These are phyloP conservation scores for Fomitopsis pulvina DNA, from an alignment of 768 basidiomycete genomes.

Conservation along the genomic window DNA sequence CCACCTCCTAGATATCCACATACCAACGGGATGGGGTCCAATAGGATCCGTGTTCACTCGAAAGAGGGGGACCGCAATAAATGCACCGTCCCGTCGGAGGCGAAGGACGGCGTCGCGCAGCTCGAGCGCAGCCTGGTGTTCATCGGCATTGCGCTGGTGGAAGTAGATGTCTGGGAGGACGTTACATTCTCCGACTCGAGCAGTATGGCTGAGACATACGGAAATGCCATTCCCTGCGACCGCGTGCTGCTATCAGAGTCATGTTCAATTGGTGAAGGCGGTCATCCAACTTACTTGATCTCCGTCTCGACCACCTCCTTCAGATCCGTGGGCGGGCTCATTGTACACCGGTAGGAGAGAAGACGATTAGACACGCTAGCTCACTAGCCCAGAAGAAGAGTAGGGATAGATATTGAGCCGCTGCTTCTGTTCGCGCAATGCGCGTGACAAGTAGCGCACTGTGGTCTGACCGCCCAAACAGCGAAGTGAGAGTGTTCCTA, in stretches of 20 bases:
- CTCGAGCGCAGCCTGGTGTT: conserved; percentile 59
- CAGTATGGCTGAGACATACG: conserved; percentile 3
- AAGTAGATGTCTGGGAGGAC: conserved; percentile 70
- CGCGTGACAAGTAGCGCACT: neutral
- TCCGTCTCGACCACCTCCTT: conserved; percentile 18
- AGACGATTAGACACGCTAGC: too few relatives aligned
- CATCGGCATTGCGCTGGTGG: conserved; percentile 54
- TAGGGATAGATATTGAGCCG: neutral
- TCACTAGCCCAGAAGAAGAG: too few relatives aligned
- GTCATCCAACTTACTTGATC: conserved; percentile 12
- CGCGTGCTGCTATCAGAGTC: neutral
- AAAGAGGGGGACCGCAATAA: conserved; percentile 71
- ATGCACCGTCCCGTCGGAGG: conserved; percentile 67
- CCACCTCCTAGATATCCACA: conserved; percentile 15
- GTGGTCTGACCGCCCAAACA: too few relatives aligned
- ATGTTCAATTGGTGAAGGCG: too few relatives aligned
- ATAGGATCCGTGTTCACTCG: conserved; percentile 63
- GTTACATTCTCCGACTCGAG: conserved; percentile 19
- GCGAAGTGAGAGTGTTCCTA: too few relatives aligned
- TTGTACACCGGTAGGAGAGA: neutral
- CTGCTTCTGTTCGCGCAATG: neutral
- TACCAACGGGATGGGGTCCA: conserved; percentile 74
- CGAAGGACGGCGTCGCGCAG: conserved; percentile 67
- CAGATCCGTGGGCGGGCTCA: conserved; percentile 17
- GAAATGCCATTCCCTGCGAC: conserved; percentile 15